Percentiles rank a stretch among this genome's conserved stretches.
Conservation (phyloP, 768 basidiomycete genomes). For the Xerocomellus dryophilus region DNA sequence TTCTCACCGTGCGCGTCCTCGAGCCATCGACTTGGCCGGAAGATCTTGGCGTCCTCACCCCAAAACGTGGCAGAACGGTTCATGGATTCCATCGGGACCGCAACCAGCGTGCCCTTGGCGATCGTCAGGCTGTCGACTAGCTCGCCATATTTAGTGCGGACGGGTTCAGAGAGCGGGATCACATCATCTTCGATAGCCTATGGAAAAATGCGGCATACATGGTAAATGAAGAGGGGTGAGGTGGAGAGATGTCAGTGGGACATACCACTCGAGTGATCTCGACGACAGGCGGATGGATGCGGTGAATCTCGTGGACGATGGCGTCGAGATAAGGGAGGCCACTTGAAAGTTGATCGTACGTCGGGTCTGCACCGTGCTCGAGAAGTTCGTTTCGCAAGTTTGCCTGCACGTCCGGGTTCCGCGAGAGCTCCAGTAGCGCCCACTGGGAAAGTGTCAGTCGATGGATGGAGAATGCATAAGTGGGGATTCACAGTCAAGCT, state of each 20-base stretch:
- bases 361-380: constrained; percentile 40
- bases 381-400: constrained; percentile 50
- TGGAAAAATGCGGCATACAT: not conserved
- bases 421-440: constrained; percentile 54
- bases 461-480: not conserved
- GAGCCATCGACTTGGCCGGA: constrained; percentile 65
- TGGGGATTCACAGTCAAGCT: constrained; percentile 11
- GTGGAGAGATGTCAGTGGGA: constrained; percentile 22
- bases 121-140: constrained; percentile 39
- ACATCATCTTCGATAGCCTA: constrained; percentile 52
- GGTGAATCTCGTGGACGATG: constrained; percentile 42
- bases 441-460: constrained; percentile 35
- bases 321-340: constrained; percentile 42
- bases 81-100: constrained; percentile 42
- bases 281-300: constrained; percentile 34
- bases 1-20: constrained; percentile 15
- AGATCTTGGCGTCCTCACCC: constrained; percentile 57
- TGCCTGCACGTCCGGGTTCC: constrained; percentile 45
- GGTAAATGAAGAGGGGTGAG: constrained; percentile 25
- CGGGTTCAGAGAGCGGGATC: constrained; percentile 50
- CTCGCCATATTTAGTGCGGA: constrained; percentile 41
- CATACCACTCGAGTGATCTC: not conserved
- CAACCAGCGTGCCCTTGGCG: constrained; percentile 45
- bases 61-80: constrained; percentile 53
- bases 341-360: not conserved